Evolutionary conservation across 2,329 filamentous ascomycete species (phyloP), one percentile per base, ranked within the genome.

Genomic region (Cladosporium halotolerans): DNA sequence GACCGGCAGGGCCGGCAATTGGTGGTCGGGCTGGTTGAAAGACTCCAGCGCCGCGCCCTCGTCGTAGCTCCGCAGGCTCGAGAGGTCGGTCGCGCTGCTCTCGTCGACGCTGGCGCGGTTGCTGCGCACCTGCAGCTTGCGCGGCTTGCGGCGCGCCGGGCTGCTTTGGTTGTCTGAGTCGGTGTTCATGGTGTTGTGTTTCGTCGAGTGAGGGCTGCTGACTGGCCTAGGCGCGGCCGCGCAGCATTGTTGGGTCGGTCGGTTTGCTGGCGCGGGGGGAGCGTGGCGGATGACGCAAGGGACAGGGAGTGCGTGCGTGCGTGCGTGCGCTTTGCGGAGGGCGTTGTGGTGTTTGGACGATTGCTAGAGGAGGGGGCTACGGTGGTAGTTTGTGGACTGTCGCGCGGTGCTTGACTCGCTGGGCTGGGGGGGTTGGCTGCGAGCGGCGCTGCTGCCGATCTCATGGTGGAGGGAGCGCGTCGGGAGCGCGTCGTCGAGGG

Each of bases 1-100:
- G 34, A 65, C 60, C 5, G 72, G 70, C 31, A 74, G 62, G 11
- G 70, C 68, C 28, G 72, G 70, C 31, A 73, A 63, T 39, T 73
- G 69, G 50, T 52, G 52, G 50, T 61, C 58, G 10, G 49, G 42
- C 6, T 53, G 55, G n/a, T 50, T 53, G 38, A 58, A 60, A 3
- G 45, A 31, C 32, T 51, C 49, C 42, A 45, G 39, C 32, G 48
- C 34, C 10, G 10, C 39, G n/a, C 13, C 13, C 11, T 31, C 33
- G 28, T 45, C 8, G 39, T 11, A 11, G n/a, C 41, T 11, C 46
- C 23, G 52, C 14, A 45, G 45, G 18, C 28, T 33, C 14, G 52
- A 52, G 31, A 53, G 19, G 14, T 51, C 53, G 41, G 38, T 46
- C 18, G 51, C 42, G 45, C 41, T 14, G 31, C 53, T 47, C 32